Conservation (phyloP, 2,329 filamentous ascomycete species). For the Gnomoniopsis sp. region DNA sequence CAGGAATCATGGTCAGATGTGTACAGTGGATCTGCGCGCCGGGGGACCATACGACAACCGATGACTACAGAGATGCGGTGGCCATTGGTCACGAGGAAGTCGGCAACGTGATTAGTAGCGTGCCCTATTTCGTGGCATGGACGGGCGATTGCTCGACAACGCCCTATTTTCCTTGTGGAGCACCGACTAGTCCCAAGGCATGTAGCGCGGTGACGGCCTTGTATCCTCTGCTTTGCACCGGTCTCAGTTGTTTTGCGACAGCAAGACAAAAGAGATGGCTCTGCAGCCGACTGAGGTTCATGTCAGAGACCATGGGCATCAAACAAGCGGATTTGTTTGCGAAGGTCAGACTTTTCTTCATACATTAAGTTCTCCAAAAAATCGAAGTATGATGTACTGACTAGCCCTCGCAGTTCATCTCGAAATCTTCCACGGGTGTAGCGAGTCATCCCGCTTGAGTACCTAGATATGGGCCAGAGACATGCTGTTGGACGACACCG, state of each 20-base stretch:
- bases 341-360: too few relatives aligned
- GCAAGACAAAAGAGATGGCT: conserved; percentile 20
- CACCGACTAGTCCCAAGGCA: conserved; percentile 23
- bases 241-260: conserved; percentile 21
- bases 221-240: conserved; percentile 23
- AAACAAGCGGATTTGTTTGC: conserved; percentile 24
- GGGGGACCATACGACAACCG: conserved; percentile 21
- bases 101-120: conserved; percentile 20
- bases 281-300: conserved; percentile 19
- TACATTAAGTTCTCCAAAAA: too few relatives aligned
- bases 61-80: conserved; percentile 21
- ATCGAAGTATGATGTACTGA: too few relatives aligned
- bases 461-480: too few relatives aligned
- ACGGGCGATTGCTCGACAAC: conserved; percentile 21
- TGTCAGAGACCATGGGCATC: conserved; percentile 23
- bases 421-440: too few relatives aligned
- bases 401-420: too few relatives aligned
- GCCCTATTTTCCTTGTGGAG: conserved; percentile 24
- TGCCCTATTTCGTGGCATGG: conserved; percentile 24
- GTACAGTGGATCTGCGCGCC: conserved; percentile 23
- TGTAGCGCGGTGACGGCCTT: conserved; percentile 22
- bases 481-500: too few relatives aligned
- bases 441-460: too few relatives aligned
- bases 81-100: conserved; percentile 21
- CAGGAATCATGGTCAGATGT: conserved; percentile 22